phyloP scores from a whole-genome alignment of 176 grass and related monocot genomes.

The Oryza meridionalis region DNA sequence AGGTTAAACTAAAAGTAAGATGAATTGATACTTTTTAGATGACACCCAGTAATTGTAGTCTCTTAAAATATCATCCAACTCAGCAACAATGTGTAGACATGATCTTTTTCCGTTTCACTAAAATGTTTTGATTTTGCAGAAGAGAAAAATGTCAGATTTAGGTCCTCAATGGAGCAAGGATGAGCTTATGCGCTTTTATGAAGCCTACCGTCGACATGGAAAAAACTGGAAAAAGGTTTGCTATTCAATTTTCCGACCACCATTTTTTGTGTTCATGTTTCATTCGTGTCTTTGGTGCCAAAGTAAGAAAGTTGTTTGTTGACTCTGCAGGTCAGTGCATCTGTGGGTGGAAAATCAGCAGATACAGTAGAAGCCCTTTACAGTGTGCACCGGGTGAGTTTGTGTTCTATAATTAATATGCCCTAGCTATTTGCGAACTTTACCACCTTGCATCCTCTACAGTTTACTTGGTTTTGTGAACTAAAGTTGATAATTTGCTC shows the following conservation, averaged over 20 bases:
- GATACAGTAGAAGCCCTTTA: conserved; percentile 58
- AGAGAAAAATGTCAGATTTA: conserved; percentile 55
- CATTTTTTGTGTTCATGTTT: neutral
- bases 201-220: conserved; percentile 59
- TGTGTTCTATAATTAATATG: neutral
- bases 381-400: conserved; percentile 51
- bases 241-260: neutral
- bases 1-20: conserved; percentile 57
- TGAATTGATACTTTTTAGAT: conserved; percentile 30
- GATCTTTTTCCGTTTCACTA: neutral
- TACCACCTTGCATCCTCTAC: conserved; percentile 27
- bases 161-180: conserved; percentile 59
- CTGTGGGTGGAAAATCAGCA: conserved; percentile 38
- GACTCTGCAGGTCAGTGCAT: conserved; percentile 41
- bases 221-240: conserved; percentile 71
- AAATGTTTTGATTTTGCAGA: conserved; percentile 41
- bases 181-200: conserved; percentile 58
- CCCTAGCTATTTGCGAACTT: conserved; percentile 15
- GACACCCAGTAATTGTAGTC: conserved; percentile 22
- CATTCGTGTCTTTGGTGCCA: neutral
- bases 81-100: conserved; percentile 2
- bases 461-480: neutral
- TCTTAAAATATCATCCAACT: conserved; percentile 2
- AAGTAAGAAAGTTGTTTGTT: conserved; percentile 10
- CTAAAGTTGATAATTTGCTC: conserved; percentile 24